A percentile compares a stretch with the other conserved stretches of the same genome.
These are phyloP conservation scores for Nelumbo lutea DNA, from an alignment of 164 flowering plant genomes.

Conservation along the genomic window DNA sequence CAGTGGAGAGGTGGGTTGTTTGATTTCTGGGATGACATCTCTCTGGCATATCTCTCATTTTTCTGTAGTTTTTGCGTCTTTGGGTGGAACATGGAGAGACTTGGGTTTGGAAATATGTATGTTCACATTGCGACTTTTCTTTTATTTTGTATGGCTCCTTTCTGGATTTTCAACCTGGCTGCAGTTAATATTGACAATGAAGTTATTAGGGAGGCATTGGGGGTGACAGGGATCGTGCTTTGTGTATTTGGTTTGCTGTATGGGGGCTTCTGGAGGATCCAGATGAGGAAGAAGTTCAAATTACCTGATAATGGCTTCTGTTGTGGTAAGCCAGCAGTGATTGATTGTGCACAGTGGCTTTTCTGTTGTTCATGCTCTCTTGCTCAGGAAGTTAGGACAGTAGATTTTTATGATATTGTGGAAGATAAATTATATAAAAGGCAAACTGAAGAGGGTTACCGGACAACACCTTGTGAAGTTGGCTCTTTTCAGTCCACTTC, in stretches of 20 bases:
- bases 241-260: conserved; percentile 81
- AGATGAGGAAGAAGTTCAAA: conserved; percentile 85
- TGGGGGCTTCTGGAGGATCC: conserved; percentile 98
- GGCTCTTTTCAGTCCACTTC: conserved; percentile 17
- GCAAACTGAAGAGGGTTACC: conserved; percentile 9
- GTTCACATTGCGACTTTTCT: conserved; percentile 88
- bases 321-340: conserved; percentile 48
- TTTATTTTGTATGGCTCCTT: conserved; percentile 83
- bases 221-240: conserved; percentile 60
- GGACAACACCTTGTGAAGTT: conserved; percentile 32
- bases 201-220: conserved; percentile 47
- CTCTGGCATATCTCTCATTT: conserved; percentile 70
- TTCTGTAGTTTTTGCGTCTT: conserved; percentile 89
- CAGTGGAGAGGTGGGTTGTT: conserved; percentile 84
- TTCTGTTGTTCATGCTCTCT: conserved; percentile 95
- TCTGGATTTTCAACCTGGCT: conserved; percentile 83
- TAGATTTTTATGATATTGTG: conserved; percentile 66
- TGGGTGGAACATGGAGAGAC: conserved; percentile 98
- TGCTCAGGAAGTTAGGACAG: conserved; percentile 90
- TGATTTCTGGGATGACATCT: conserved; percentile 85
- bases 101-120: conserved; percentile 96
- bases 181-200: conserved; percentile 70
- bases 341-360: conserved; percentile 86
- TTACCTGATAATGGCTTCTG: conserved; percentile 63
- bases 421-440: conserved; percentile 58